These are phyloP conservation scores for Trichosporon sp. DNA, from an alignment of 1,284 basidiomycete genomes.

Conservation along the genomic window DNA sequence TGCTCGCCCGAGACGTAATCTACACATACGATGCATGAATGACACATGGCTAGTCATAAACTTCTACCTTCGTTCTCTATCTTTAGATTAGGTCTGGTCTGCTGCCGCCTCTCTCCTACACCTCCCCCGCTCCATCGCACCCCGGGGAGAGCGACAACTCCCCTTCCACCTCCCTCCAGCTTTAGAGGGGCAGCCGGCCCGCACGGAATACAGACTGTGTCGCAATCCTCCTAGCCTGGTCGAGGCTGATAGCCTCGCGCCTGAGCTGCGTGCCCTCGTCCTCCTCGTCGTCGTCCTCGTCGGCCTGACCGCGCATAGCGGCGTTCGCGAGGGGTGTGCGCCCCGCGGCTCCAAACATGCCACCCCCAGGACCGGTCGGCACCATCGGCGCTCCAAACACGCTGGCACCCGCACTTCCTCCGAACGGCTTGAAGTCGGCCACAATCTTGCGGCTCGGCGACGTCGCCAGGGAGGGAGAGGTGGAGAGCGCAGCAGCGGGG, in stretches of 20 bases:
- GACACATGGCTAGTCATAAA: neutral
- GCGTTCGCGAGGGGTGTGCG: constrained; percentile 43
- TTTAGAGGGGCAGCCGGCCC: constrained; percentile 40
- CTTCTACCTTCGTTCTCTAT: neutral
- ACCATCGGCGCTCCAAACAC: constrained; percentile 58
- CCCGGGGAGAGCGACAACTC: too few species aligned
- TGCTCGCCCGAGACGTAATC: neutral
- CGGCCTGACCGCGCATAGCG: constrained; percentile 58
- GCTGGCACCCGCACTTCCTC: constrained; percentile 46
- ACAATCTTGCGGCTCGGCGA: constrained; percentile 77
- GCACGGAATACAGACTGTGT: constrained; percentile 60
- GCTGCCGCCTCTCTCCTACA: neutral
- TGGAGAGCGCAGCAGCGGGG: constrained; percentile 29
- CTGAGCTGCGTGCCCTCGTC: constrained; percentile 63
- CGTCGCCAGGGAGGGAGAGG: constrained; percentile 38
- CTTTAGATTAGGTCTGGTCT: neutral
- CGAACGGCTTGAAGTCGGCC: constrained; percentile 84
- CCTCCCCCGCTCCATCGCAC: neutral
- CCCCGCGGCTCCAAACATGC: constrained; percentile 54
- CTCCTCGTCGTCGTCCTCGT: constrained; percentile 62
- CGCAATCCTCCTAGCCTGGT: constrained; percentile 70
- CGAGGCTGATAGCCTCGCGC: constrained; percentile 80
- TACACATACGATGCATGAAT: constrained; percentile 14
- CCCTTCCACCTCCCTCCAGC: too few species aligned
- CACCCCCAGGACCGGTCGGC: constrained; percentile 54